Percentiles rank a stretch among this genome's conserved stretches.
phyloP scores from a whole-genome alignment of 2,329 filamentous ascomycete genomes.

The Amauroascus verrucosus region DNA sequence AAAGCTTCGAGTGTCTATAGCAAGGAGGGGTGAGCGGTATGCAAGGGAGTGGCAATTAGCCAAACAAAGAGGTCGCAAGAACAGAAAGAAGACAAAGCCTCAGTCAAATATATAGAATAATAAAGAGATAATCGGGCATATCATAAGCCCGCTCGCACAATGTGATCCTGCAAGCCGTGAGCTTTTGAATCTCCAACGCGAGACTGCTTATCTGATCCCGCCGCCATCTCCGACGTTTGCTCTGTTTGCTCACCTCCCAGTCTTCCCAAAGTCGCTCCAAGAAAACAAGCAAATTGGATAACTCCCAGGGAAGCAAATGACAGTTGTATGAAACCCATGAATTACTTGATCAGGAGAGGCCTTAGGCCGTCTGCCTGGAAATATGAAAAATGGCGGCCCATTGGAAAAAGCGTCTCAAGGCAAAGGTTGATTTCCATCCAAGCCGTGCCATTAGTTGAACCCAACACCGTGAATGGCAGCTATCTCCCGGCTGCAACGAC shows the following conservation, averaged over 20 bases:
- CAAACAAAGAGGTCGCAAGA: background rate
- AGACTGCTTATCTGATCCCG: background rate
- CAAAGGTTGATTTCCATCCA: slow-evolving; percentile 37
- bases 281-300: background rate
- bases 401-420: slow-evolving; percentile 19
- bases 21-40: background rate
- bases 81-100: background rate
- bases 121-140: background rate
- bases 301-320: background rate
- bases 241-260: slow-evolving; percentile 2
- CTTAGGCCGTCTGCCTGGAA: slow-evolving; percentile 28
- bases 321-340: slow-evolving; percentile 23
- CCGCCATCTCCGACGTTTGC: slow-evolving; percentile 2
- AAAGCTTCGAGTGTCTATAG: background rate
- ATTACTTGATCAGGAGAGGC: slow-evolving; percentile 29
- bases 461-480: slow-evolving; percentile 28
- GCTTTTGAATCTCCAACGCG: background rate
- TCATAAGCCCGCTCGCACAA: background rate
- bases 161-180: background rate
- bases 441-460: slow-evolving; percentile 33
- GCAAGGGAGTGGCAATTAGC: background rate
- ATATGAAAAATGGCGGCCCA: slow-evolving; percentile 16
- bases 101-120: background rate
- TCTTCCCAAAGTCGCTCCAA: background rate
- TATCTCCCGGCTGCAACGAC: slow-evolving; percentile 28